Evolutionary conservation across 2,329 filamentous ascomycete genomes (phyloP).

Genomic region (Fusarium stilboides): DNA sequence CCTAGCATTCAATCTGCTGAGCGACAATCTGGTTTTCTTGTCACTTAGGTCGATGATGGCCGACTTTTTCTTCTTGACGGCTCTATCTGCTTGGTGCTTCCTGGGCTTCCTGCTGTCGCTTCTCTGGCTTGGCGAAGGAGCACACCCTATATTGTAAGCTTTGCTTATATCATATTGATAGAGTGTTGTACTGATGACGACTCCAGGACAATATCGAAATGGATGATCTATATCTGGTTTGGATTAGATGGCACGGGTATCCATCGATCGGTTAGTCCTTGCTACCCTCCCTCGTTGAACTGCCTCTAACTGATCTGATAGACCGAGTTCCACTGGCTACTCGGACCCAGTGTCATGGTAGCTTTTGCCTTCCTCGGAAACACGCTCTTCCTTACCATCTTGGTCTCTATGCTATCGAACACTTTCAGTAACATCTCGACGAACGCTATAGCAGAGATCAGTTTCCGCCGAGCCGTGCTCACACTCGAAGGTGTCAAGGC

Average conservation of each 20-base stretch:
- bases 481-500: slow-evolving; percentile 90
- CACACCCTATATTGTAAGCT: slow-evolving; percentile 69
- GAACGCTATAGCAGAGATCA: slow-evolving; percentile 86
- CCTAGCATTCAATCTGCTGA: slow-evolving; percentile 85
- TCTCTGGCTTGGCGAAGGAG: slow-evolving; percentile 80
- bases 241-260: slow-evolving; percentile 82
- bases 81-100: slow-evolving; percentile 86
- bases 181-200: slow-evolving; percentile 19
- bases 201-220: slow-evolving; percentile 79
- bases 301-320: slow-evolving; percentile 50
- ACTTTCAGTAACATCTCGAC: slow-evolving; percentile 84
- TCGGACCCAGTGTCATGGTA: slow-evolving; percentile 85
- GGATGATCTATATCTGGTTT: slow-evolving; percentile 97
- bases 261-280: slow-evolving; percentile 64
- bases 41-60: slow-evolving; percentile 88
- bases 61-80: slow-evolving; percentile 84
- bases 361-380: slow-evolving; percentile 89
- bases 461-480: slow-evolving; percentile 84
- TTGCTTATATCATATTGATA: not conserved
- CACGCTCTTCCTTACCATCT: slow-evolving; percentile 88
- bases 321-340: slow-evolving; percentile 81
- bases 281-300: not conserved
- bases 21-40: slow-evolving; percentile 87
- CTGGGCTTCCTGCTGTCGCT: slow-evolving; percentile 85
- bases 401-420: slow-evolving; percentile 89